These are phyloP conservation scores for Antitrichia curtipendula DNA, from an alignment of 225 moss, liverwort and hornwort genomes.

Conservation along the genomic window DNA sequence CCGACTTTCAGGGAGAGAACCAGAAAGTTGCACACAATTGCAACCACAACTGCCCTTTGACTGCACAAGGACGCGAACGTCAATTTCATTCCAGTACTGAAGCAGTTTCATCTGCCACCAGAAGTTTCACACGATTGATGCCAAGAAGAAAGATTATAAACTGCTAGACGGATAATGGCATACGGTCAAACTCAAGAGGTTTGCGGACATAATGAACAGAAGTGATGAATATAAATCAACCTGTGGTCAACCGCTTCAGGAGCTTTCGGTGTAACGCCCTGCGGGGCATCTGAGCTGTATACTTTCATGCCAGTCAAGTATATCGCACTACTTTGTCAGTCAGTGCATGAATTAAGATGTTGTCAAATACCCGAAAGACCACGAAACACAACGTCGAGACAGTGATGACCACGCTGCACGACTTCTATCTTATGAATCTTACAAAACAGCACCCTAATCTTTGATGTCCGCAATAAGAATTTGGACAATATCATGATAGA, in stretches of 20 bases:
- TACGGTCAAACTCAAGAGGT: not conserved
- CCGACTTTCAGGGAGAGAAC: slow-evolving; percentile 88
- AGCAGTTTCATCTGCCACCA: not conserved
- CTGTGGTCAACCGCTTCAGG: slow-evolving; percentile 44
- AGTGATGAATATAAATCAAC: not conserved
- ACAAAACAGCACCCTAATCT: not conserved
- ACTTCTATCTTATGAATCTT: not conserved
- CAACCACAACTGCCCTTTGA: slow-evolving; percentile 90
- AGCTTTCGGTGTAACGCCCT: slow-evolving; percentile 9
- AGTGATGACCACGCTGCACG: not conserved
- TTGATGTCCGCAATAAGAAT: not conserved
- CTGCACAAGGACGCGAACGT: slow-evolving; percentile 39
- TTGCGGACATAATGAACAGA: not conserved
- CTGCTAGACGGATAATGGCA: not conserved
- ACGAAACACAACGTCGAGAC: not conserved
- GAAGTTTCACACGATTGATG: not conserved
- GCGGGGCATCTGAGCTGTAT: slow-evolving; percentile 36
- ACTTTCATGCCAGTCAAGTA: slow-evolving; percentile 39
- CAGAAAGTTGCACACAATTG: slow-evolving; percentile 89
- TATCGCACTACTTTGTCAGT: slow-evolving; percentile 21
- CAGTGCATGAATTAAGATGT: not conserved
- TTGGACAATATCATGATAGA: not conserved
- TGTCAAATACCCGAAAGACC: not conserved
- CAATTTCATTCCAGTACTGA: not conserved
- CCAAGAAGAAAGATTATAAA: not conserved